Evolutionary conservation across 345 rosid genomes (phyloP).

Genomic region (Citrus inodora): DNA sequence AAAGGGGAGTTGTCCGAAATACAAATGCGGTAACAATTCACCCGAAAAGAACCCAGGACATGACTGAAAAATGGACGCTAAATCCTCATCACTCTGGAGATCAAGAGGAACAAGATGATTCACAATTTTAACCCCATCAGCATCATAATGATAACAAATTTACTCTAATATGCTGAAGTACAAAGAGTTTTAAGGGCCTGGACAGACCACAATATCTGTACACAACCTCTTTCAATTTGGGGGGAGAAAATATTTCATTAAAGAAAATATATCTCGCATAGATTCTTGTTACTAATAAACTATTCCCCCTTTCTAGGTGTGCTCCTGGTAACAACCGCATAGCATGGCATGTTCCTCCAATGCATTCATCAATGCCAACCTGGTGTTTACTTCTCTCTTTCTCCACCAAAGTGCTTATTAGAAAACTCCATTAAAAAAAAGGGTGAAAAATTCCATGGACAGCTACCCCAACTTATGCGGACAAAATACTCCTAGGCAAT

Average conservation of each 20-base stretch:
- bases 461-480: background rate
- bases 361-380: conserved; percentile 12
- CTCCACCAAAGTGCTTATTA: conserved; percentile 20
- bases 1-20: background rate
- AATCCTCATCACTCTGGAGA: no score
- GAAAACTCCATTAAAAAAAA: conserved; percentile 5
- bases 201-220: conserved; percentile 1
- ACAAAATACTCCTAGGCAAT: conserved; percentile 5
- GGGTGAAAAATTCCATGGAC: background rate
- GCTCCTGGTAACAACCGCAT: conserved; percentile 7
- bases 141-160: background rate
- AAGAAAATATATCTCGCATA: background rate
- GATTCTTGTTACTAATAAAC: conserved; percentile 5
- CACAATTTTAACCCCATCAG: background rate
- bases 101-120: background rate
- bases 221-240: background rate
- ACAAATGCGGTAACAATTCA: background rate
- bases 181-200: background rate
- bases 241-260: background rate
- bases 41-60: background rate
- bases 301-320: conserved; percentile 22
- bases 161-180: background rate
- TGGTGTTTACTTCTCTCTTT: conserved; percentile 6
- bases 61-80: background rate
- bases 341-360: background rate